These are phyloP conservation scores for Lactarius evosmus DNA, from an alignment of 768 basidiomycete species.

Conservation along the genomic window DNA sequence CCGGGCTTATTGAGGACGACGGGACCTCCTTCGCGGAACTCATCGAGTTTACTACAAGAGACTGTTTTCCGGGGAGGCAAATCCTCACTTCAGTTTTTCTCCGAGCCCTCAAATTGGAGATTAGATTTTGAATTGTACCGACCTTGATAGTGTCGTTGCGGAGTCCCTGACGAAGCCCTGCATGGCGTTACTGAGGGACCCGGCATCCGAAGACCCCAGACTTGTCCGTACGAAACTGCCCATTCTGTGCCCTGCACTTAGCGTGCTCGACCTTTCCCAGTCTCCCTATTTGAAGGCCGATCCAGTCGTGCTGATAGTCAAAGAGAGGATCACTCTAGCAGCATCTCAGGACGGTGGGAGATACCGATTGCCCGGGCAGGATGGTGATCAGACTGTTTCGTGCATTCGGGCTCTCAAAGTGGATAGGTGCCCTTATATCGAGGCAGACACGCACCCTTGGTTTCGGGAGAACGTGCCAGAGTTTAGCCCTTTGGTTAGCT, in stretches of 20 bases:
- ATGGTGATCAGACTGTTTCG: constrained; percentile 9
- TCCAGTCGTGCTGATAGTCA: constrained; percentile 24
- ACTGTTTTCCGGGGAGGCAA: background rate
- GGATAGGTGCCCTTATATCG: constrained; percentile 23
- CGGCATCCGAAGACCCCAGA: background rate
- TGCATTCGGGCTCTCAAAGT: constrained; percentile 14
- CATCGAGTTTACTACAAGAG: constrained; percentile 13
- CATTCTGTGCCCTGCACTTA: constrained; percentile 22
- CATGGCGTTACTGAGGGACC: background rate
- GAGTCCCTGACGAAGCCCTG: constrained; percentile 8
- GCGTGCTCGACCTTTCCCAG: constrained; percentile 19
- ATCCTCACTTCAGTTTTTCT: background rate
- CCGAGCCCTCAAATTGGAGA: constrained; percentile 4
- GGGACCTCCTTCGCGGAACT: constrained; percentile 19
- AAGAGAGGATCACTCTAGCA: constrained; percentile 10
- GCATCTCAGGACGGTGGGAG: too few species aligned
- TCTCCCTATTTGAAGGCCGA: constrained; percentile 14
- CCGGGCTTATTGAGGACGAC: background rate
- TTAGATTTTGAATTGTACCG: constrained; percentile 14
- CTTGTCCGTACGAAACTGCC: constrained; percentile 6
- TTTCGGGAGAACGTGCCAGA: constrained; percentile 20
- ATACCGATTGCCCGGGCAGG: constrained; percentile 3
- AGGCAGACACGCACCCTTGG: constrained; percentile 24
- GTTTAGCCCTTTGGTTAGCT: constrained; percentile 19
- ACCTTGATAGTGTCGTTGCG: constrained; percentile 8